A percentile compares a stretch with the other conserved stretches of the same genome.
Conservation (phyloP, 768 basidiomycete species). For the Tremella mesenterica region DNA sequence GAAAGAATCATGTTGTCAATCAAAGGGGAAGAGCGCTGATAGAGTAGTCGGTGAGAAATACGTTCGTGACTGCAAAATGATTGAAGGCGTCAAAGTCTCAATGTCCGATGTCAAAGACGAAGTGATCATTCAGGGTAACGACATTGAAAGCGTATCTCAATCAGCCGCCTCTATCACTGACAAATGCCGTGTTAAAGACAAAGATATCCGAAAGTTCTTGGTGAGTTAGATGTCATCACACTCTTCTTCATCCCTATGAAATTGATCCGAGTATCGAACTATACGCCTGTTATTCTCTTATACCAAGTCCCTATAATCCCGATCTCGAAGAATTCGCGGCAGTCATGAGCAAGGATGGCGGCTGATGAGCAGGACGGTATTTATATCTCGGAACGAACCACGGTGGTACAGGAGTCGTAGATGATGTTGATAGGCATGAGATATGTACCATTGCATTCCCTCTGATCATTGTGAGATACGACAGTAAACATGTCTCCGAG, state of each 20-base stretch:
- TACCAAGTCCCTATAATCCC: no score
- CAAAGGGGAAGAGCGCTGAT: no score
- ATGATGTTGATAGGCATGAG: background rate
- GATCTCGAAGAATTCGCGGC: background rate
- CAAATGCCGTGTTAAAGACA: slow-evolving; percentile 92
- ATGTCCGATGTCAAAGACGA: slow-evolving; percentile 42
- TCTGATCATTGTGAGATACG: no score
- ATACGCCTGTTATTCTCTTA: no score
- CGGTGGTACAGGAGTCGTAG: slow-evolving; percentile 34
- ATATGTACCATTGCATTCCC: background rate
- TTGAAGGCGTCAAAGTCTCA: slow-evolving; percentile 56
- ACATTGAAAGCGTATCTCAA: slow-evolving; percentile 94
- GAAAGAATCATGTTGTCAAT: no score
- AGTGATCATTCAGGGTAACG: slow-evolving; percentile 84
- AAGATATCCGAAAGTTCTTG: slow-evolving; percentile 96
- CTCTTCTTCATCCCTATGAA: background rate
- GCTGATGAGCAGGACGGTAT: slow-evolving; percentile 26
- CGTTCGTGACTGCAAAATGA: slow-evolving; percentile 85
- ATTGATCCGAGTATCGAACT: no score
- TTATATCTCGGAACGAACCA: slow-evolving; percentile 43
- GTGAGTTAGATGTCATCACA: slow-evolving; percentile 52
- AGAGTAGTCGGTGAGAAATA: slow-evolving; percentile 53
- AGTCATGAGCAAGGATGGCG: background rate
- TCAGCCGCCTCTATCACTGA: slow-evolving; percentile 97
- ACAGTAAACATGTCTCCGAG: no score